These are phyloP conservation scores for Agrocybe praecox DNA, from an alignment of 768 basidiomycete species.

Conservation along the genomic window DNA sequence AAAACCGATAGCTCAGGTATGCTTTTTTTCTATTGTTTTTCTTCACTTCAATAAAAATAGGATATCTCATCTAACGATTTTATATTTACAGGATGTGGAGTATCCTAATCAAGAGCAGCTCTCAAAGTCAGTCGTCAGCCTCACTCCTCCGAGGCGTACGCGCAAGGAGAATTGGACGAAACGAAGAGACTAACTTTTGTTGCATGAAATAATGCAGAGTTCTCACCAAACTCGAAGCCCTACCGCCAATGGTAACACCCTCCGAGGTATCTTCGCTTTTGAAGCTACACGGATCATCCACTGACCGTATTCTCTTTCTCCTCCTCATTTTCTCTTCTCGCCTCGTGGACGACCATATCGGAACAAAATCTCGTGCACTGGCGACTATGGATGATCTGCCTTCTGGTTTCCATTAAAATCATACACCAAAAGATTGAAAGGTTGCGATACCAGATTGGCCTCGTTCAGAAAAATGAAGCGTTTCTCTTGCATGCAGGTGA, in stretches of 20 bases:
- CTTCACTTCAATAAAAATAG: neutral
- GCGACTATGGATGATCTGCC: constrained; percentile 5
- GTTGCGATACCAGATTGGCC: constrained; percentile 75
- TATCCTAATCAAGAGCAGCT: constrained; percentile 71
- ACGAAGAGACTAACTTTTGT: neutral
- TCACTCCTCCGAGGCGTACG: neutral
- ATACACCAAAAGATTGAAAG: constrained; percentile 65
- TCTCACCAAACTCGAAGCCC: constrained; percentile 68
- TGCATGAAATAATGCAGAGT: constrained; percentile 47
- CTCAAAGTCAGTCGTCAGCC: constrained; percentile 53
- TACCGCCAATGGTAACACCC: constrained; percentile 92
- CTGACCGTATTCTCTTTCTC: constrained; percentile 11
- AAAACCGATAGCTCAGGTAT: constrained; percentile 76
- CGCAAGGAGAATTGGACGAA: too few relatives aligned
- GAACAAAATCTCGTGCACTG: too few relatives aligned
- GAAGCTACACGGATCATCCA: constrained; percentile 30
- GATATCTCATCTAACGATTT: neutral
- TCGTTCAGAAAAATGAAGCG: constrained; percentile 84
- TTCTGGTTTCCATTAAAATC: too few relatives aligned
- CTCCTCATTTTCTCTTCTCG: constrained; percentile 6
- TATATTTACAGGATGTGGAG: constrained; percentile 54
- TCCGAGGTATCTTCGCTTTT: constrained; percentile 67
- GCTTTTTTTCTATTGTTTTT: neutral
- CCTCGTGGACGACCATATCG: constrained; percentile 7
- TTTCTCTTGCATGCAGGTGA: constrained; percentile 98